These are phyloP conservation scores for Candida frijolesensis DNA, from an alignment of 1,139 yeast genomes.

Conservation along the genomic window DNA sequence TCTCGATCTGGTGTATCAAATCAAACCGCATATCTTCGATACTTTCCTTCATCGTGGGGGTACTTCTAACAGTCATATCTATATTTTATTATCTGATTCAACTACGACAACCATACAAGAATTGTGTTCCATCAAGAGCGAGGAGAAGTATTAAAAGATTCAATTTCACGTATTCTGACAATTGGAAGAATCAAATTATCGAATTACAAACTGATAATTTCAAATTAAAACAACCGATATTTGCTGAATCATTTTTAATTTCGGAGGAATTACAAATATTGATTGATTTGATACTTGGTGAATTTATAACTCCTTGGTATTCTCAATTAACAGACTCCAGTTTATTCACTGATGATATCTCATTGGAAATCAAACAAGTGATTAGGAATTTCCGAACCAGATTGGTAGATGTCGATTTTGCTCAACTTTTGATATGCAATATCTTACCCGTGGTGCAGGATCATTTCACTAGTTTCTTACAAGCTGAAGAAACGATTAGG, in stretches of 20 bases:
- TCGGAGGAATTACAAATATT: slow-evolving; percentile 57
- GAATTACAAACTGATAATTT: slow-evolving; percentile 12
- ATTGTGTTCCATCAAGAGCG: neutral
- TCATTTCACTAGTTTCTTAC: slow-evolving; percentile 58
- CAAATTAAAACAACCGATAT: slow-evolving; percentile 29
- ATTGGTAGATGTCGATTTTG: slow-evolving; percentile 49
- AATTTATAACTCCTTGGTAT: slow-evolving; percentile 72
- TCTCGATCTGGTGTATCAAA: slow-evolving; percentile 1
- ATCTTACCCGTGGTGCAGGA: slow-evolving; percentile 67
- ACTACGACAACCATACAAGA: slow-evolving; percentile 12
- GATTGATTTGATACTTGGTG: slow-evolving; percentile 53
- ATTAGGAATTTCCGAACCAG: slow-evolving; percentile 43
- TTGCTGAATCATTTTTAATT: slow-evolving; percentile 53
- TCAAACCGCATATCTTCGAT: neutral
- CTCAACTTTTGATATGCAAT: slow-evolving; percentile 58
- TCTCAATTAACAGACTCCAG: slow-evolving; percentile 46
- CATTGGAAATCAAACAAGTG: slow-evolving; percentile 47
- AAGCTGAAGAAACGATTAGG: slow-evolving; percentile 52
- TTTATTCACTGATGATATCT: slow-evolving; percentile 58
- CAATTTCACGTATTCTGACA: slow-evolving; percentile 25
- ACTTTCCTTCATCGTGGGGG: neutral
- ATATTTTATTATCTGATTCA: neutral
- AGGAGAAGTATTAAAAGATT: slow-evolving; percentile 19
- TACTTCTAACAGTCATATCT: neutral
- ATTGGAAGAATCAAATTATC: slow-evolving; percentile 29